Base-by-base conservation (phyloP, 331 rosid genomes). In the Spiraea crenata region DNA sequence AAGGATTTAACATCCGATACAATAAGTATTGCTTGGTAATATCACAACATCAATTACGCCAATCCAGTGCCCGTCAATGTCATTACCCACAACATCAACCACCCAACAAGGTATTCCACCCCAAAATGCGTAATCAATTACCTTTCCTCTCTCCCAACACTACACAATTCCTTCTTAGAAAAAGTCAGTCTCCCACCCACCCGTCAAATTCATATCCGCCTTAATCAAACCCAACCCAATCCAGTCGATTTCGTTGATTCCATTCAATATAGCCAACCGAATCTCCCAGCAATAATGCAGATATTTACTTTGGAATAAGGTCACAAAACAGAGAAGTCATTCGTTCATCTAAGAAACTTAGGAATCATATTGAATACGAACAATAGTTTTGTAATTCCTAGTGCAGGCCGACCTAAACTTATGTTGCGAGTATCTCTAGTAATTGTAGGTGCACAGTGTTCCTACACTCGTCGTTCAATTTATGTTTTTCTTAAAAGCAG, bases 171-270 rank as follows among this genome's bases (percentile, higher is more conserved):
- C 37, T 56, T 11, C 54, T 60, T 19, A 9, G 60, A 25, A 25
- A 70, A 80, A 75, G 57, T 77, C 81, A 70, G 54, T 56, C 81
- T 69, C 76, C 56, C 70, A 65, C 44, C 58, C 63, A 65, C 75
- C 61, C 61, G 9, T 25, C 31, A 11, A 56, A 25, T 35, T 12
- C 55, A 5, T 13, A 14, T 48, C 74, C 62, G 63, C 69, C 75
- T 39, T 78, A 65, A 67, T 55, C 35, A 45, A 73, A 3, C 52
- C 41, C 41, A 34, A 9, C 70, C 35, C 47, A 52, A 67, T 63
- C 76, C 39, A 54, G 51, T 74, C 76, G 63, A 80, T 63, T n/a
- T 42, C 6, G 8, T 15, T 2, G 44, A 31, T 69, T 56, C 55
- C 41, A 14, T n/a, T 69, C 10, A 41, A 5, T 13, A 55, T 44